Evolutionary conservation across 2,329 filamentous ascomycete genomes (phyloP), one percentile per base, ranked within the genome.

Genomic region (Colletotrichum echinochloae): DNA sequence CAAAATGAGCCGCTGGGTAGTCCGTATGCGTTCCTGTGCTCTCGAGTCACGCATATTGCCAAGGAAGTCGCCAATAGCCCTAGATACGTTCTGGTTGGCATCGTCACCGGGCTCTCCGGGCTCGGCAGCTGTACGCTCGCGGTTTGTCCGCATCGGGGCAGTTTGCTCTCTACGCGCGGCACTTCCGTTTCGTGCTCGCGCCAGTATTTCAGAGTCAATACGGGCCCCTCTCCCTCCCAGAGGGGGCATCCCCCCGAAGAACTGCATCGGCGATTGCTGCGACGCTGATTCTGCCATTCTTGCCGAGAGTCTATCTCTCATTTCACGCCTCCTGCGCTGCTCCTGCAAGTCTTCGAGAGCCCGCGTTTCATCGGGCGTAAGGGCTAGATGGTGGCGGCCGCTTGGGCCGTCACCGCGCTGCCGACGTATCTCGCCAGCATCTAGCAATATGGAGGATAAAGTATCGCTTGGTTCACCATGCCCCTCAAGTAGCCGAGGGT

Each of bases 321-420:
- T 78, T 65, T 88, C 86, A 51, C 85, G 81, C 23, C 85, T 83
- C 30, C 86, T 83, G 41, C 88, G 85, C 61, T 87, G 84, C 37
- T 83, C 82, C 71, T 88, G 85, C 35, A 89, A 82, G 3, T 87
- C 87, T 69, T 90, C 87, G 3, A 90, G 78, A 1, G 90, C 86
- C 54, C 85, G 78, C 2, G 85, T 86, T 73, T 91, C 89, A 60
- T 88, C 86, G 1, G 84, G 72, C 2, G 84, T 86, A 37, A 88
- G 80, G 1, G 88, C 87, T 39, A 82, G 80, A 64, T 88, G 69
- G 28, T 64, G 62, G 46, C 64, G 72, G 14, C 61, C 74, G 37
- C 52, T 23, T 23, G 48, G 35, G 30, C 62, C 59, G 9, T 68
- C 72, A 35, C 52, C 73, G 18, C 66, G 62, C 44, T 54, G 67